Base-by-base conservation (phyloP, 805 yeast genomes). In the Candida orba region DNA sequence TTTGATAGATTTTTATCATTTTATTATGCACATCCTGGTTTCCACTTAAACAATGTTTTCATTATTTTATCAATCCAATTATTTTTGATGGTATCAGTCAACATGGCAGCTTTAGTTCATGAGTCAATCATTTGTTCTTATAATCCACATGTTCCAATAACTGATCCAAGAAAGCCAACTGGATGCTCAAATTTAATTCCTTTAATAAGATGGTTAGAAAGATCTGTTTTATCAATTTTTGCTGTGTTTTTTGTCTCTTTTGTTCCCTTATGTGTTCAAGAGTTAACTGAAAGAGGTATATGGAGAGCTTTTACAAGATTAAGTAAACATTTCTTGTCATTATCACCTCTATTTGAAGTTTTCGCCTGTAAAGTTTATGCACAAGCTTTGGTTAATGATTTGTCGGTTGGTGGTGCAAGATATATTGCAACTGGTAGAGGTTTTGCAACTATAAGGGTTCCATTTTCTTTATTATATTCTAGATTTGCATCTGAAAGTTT, bases 21-120 rank as follows among this genome's bases (percentile, higher is more conserved):
- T 61, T 85, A 79, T 62, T 85, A 82, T 59, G 95, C 91, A 2
- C 95, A 85, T 56, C 89, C 93, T 2, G 95, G 95, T 18, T 85
- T 85, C 67, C 95, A 85, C 58, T 67, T 84, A 59, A 85, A 85
- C 60, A 84, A 85, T 59, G 78, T 82, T 44, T 80, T 83, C 54
- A 84, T 85, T 58, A 74, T 81, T 49, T 64, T 82, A 25, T 83
- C 93, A 1, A 70, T 84, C 42, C 74, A 81, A 56, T 65, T 84
- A 65, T 78, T 81, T 42, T 64, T 79, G 56, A 60, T 79, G 18
- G 77, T 78, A 15, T 60, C 76, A 23, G 64, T 79, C 33, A 82
- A 84, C 63, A 64, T 84, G 56, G 79, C 83, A 15, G 72, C 85
- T 0, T 63, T 85, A 46, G 75, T 82, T 10, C 74, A 75, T 44